Conservation (phyloP, 345 rosid species). For the Anastatica hierochuntica region DNA sequence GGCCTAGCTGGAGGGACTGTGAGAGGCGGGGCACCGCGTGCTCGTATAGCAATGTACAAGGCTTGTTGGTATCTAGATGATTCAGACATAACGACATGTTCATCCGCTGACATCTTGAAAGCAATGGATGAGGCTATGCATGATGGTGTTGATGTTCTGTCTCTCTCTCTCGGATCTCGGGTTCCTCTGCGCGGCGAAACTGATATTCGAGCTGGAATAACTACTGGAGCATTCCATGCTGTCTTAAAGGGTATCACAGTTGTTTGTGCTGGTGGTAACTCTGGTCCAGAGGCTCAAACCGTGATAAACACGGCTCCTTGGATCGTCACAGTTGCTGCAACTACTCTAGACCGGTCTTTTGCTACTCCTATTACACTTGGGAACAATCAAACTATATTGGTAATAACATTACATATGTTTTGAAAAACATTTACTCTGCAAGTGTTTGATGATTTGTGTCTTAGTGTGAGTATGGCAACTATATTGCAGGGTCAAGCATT, state of each 20-base stretch:
- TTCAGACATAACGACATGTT: not conserved
- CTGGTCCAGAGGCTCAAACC: conserved; percentile 31
- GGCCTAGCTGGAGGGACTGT: conserved; percentile 36
- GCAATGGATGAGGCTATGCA: conserved; percentile 47
- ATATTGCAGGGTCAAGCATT: conserved; percentile 22
- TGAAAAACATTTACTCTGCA: not conserved
- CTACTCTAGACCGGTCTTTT: conserved; percentile 43
- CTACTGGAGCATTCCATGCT: conserved; percentile 39
- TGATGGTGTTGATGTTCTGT: conserved; percentile 46
- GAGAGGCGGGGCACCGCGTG: conserved; percentile 36
- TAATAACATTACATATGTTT: conserved; percentile 1
- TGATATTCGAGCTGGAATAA: conserved; percentile 24
- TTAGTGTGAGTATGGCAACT: not conserved
- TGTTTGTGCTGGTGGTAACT: conserved; percentile 28
- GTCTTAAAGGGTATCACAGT: conserved; percentile 32
- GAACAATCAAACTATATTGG: conserved; percentile 27
- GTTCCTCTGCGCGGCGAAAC: conserved; percentile 22
- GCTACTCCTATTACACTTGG: conserved; percentile 28
- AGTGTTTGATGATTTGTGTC: not conserved
- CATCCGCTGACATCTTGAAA: conserved; percentile 37
- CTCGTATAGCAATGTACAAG: conserved; percentile 43
- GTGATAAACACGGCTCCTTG: conserved; percentile 43
- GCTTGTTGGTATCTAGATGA: conserved; percentile 36
- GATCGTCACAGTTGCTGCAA: conserved; percentile 42
- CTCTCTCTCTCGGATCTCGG: conserved; percentile 28